These are phyloP conservation scores for Monosporascus sp. DNA, from an alignment of 2,329 filamentous ascomycete genomes.

Conservation along the genomic window DNA sequence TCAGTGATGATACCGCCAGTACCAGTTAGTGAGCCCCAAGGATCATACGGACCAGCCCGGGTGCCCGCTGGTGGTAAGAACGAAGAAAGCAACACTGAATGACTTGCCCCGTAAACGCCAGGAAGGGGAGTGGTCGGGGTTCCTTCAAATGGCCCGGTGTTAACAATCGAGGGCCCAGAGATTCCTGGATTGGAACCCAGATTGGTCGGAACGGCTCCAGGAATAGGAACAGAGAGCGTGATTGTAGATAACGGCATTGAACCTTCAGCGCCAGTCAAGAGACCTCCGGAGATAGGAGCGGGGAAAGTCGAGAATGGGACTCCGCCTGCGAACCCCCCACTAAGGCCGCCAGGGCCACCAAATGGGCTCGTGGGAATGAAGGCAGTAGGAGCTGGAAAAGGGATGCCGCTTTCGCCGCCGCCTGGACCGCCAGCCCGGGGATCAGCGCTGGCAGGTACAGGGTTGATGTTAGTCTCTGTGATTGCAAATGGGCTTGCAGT, in stretches of 20 bases:
- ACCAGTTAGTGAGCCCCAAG: neutral
- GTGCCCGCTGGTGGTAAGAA: neutral
- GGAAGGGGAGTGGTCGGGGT: too few relatives aligned
- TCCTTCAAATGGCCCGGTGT: too few relatives aligned
- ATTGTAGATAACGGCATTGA: too few relatives aligned
- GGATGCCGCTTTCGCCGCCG: neutral
- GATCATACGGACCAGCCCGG: neutral
- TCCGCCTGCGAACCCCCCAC: neutral
- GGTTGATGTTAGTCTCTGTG: neutral
- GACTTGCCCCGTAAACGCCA: neutral
- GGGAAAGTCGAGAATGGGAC: neutral
- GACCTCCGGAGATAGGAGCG: neutral
- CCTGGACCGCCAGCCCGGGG: neutral
- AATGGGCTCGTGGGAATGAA: neutral
- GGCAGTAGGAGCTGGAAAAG: neutral
- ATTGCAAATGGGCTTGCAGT: neutral
- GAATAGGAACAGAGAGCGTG: too few relatives aligned
- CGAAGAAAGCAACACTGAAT: neutral
- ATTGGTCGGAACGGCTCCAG: too few relatives aligned
- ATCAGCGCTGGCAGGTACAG: neutral
- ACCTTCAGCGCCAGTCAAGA: neutral
- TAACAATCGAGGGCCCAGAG: too few relatives aligned
- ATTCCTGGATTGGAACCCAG: too few relatives aligned
- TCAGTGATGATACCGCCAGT: neutral
- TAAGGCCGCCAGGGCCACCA: neutral